These are phyloP conservation scores for Phytophthora brassicae DNA, from an alignment of 352 stramenopile species.

Conservation along the genomic window DNA sequence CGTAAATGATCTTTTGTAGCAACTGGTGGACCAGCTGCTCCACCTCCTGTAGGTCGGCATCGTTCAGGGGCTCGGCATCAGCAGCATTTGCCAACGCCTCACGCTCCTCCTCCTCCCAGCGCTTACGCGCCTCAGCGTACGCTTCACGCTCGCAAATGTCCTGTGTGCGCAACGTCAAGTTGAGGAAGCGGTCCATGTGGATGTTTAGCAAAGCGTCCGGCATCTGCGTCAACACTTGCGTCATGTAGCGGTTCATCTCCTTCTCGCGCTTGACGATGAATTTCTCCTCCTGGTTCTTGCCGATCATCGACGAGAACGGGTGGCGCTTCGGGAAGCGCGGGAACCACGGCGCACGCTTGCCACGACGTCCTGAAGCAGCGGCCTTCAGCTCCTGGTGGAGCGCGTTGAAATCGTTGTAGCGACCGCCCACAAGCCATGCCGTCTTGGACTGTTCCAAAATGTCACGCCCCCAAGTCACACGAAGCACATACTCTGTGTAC, in stretches of 20 bases:
- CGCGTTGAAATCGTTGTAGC: slow-evolving; percentile 91
- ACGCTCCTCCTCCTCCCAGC: slow-evolving; percentile 88
- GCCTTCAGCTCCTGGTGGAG: slow-evolving; percentile 89
- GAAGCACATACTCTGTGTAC: slow-evolving; percentile 90
- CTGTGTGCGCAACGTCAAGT: slow-evolving; percentile 82
- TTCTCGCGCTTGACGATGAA: slow-evolving; percentile 92
- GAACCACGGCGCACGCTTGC: slow-evolving; percentile 89
- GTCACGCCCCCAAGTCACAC: slow-evolving; percentile 86
- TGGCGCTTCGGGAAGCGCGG: slow-evolving; percentile 89
- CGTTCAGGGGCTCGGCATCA: slow-evolving; percentile 83
- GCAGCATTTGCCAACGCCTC: slow-evolving; percentile 84
- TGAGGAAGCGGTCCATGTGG: slow-evolving; percentile 90
- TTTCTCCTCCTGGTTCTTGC: slow-evolving; percentile 91
- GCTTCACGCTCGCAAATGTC: slow-evolving; percentile 89
- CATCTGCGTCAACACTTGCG: slow-evolving; percentile 90
- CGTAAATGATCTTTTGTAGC: slow-evolving; percentile 90
- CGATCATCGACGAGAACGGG: slow-evolving; percentile 89
- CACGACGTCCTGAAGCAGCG: slow-evolving; percentile 75
- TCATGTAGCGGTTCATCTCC: slow-evolving; percentile 91
- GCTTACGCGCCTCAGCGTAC: slow-evolving; percentile 84
- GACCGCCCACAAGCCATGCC: slow-evolving; percentile 83
- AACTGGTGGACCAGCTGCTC: slow-evolving; percentile 88
- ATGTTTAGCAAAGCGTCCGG: slow-evolving; percentile 86
- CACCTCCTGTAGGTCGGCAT: slow-evolving; percentile 88
- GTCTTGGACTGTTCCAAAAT: slow-evolving; percentile 89